Evolutionary conservation across 2,329 filamentous ascomycete species (phyloP).

Genomic region (Ophiocordyceps sinensis): DNA sequence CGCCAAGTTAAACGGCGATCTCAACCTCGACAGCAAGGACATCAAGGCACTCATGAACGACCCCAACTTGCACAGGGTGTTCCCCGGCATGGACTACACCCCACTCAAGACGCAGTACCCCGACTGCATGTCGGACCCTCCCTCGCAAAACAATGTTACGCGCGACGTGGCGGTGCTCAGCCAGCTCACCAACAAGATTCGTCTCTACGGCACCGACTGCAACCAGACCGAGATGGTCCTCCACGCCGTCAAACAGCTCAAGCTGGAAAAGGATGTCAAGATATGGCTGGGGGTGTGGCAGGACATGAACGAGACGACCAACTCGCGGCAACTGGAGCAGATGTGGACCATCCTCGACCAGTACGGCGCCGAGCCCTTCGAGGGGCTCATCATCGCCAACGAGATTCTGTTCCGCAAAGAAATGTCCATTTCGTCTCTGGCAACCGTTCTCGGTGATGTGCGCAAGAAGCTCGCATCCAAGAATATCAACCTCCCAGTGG

Average conservation of each 20-base stretch:
- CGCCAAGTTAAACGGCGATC: slow-evolving; percentile 47
- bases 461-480: slow-evolving; percentile 56
- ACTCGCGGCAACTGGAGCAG: slow-evolving; percentile 63
- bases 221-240: slow-evolving; percentile 94
- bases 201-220: slow-evolving; percentile 90
- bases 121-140: slow-evolving; percentile 59
- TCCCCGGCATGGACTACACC: slow-evolving; percentile 91
- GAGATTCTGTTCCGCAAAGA: slow-evolving; percentile 66
- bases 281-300: slow-evolving; percentile 95
- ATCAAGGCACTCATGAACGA: slow-evolving; percentile 77
- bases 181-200: slow-evolving; percentile 75
- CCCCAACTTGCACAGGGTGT: slow-evolving; percentile 72
- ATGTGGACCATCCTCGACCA: slow-evolving; percentile 72
- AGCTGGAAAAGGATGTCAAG: slow-evolving; percentile 60
- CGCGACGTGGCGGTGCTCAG: slow-evolving; percentile 80
- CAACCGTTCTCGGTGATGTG: slow-evolving; percentile 50
- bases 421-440: slow-evolving; percentile 50
- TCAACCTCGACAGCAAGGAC: slow-evolving; percentile 59
- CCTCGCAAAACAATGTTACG: slow-evolving; percentile 89
- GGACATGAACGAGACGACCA: slow-evolving; percentile 70
- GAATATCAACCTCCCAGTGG: slow-evolving; percentile 58
- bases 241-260: slow-evolving; percentile 61
- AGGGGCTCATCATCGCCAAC: slow-evolving; percentile 70
- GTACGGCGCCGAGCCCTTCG: slow-evolving; percentile 56
- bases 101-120: slow-evolving; percentile 85